phyloP scores from a whole-genome alignment of 129 eudicot species.

The Cynara cardunculus region DNA sequence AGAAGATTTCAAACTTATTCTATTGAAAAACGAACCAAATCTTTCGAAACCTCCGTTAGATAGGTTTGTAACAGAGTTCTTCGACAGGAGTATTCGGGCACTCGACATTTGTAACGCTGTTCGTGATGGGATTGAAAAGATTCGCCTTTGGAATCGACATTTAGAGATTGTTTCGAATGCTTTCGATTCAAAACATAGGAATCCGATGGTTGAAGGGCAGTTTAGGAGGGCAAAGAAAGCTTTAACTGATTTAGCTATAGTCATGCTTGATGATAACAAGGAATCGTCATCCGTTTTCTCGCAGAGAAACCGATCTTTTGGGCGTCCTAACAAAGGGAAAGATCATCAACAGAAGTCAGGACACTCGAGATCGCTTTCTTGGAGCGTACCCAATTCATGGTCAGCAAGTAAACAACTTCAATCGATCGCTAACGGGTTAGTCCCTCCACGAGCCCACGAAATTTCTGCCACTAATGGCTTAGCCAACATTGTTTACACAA shows the following conservation, averaged over 20 bases:
- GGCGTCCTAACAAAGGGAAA: slow-evolving; percentile 55
- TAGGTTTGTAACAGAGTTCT: slow-evolving; percentile 45
- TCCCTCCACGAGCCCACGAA: slow-evolving; percentile 61
- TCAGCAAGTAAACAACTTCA: slow-evolving; percentile 95
- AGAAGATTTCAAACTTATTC: slow-evolving; percentile 52
- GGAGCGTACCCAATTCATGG: slow-evolving; percentile 91
- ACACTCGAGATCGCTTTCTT: slow-evolving; percentile 73
- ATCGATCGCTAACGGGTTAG: slow-evolving; percentile 50
- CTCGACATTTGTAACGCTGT: slow-evolving; percentile 79
- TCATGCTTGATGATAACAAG: slow-evolving; percentile 64
- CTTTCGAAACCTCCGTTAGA: slow-evolving; percentile 68
- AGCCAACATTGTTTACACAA: slow-evolving; percentile 53
- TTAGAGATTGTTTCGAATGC: slow-evolving; percentile 62
- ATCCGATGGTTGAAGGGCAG: slow-evolving; percentile 55
- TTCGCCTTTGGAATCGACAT: slow-evolving; percentile 61
- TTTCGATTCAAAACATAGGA: slow-evolving; percentile 45
- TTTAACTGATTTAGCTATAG: slow-evolving; percentile 64
- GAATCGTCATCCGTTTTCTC: slow-evolving; percentile 52
- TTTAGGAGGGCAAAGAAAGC: slow-evolving; percentile 74
- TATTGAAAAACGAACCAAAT: slow-evolving; percentile 35
- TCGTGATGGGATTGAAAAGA: slow-evolving; percentile 76
- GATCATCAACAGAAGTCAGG: slow-evolving; percentile 45
- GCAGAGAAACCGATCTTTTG: slow-evolving; percentile 65
- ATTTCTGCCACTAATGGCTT: slow-evolving; percentile 59
- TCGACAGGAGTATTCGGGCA: slow-evolving; percentile 66